These are phyloP conservation scores for Pichia eremophila DNA, from an alignment of 805 yeast species.

Conservation along the genomic window DNA sequence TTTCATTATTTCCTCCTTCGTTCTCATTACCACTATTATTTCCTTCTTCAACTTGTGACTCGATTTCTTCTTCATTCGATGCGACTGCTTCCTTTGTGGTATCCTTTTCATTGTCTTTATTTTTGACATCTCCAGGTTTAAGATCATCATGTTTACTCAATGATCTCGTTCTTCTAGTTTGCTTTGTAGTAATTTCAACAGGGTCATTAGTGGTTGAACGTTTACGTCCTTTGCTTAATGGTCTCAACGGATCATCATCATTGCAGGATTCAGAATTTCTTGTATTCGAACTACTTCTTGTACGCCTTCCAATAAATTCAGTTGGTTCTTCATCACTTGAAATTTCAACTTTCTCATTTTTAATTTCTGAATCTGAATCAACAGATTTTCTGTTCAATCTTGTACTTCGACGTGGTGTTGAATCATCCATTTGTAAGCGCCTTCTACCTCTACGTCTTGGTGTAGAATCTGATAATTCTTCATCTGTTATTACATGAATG, in stretches of 20 bases:
- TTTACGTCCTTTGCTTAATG: neutral
- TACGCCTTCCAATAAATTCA: neutral
- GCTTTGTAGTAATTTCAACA: neutral
- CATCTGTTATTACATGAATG: neutral
- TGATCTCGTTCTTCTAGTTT: neutral
- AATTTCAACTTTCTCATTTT: neutral
- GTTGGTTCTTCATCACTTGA: neutral
- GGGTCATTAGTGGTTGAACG: neutral
- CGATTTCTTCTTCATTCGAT: neutral
- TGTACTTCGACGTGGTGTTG: neutral
- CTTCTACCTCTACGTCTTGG: neutral
- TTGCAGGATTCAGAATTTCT: neutral
- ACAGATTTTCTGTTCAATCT: neutral
- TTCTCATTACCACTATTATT: neutral
- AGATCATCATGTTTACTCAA: neutral
- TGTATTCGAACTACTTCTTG: conserved; percentile 1
- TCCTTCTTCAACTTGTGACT: neutral
- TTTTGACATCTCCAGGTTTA: neutral
- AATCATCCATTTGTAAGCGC: neutral
- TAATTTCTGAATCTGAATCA: neutral
- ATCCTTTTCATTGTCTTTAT: no score
- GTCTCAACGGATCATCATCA: neutral
- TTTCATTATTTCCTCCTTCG: neutral
- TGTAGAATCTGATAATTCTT: neutral
- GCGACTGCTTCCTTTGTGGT: no score